Evolutionary conservation across 169 alveolate genomes (phyloP), one percentile per base, ranked within the genome.

Genomic region (Eimeria acervulina): DNA sequence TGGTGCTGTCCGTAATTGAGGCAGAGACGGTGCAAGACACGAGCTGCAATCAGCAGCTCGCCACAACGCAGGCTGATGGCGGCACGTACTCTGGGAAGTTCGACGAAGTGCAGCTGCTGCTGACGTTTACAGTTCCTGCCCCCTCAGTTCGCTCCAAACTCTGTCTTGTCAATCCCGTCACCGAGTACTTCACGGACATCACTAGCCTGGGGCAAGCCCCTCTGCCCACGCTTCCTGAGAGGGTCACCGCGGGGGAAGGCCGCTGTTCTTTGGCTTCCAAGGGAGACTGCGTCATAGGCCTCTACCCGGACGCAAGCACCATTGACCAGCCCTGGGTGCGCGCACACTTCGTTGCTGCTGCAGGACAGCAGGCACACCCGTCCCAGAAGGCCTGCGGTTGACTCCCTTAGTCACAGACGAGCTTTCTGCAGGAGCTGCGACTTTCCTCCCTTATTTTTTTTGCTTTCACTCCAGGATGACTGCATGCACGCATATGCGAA

Each of bases 221-320:
- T 4, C 33, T 84, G 76, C 78, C 93, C 36, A 26, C 80, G 23
- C 63, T 7, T 15, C 93, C 93, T 23, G 38, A 55, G 33, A 84
- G 23, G 44, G 26, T 84, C 4, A 6, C 74, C 17, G 78, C 93
- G 47, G 12, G 31, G 42, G 93, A 84, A 59, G 93, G 52, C 44
- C 93, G 93, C 52, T 84, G 93, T 80, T 84, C 93, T 17, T 31
- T 84, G 55, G 74, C 93, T 15, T 61, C 93, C 17, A 59, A 51
- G 42, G 80, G 93, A 51, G 93, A 84, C 93, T 84, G 93, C 80
- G 15, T 36, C 26, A 55, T 84, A 12, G 66, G 78, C 76, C 93
- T 84, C 47, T 84, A n/a, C 59, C 93, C 93, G 15, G 93, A 84
- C 66, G 13, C 59, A 36, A 66, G 23, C 13, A 84, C 90, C 26